Conservation (phyloP, 2,329 filamentous ascomycete genomes). For the Aspergillus sp. region DNA sequence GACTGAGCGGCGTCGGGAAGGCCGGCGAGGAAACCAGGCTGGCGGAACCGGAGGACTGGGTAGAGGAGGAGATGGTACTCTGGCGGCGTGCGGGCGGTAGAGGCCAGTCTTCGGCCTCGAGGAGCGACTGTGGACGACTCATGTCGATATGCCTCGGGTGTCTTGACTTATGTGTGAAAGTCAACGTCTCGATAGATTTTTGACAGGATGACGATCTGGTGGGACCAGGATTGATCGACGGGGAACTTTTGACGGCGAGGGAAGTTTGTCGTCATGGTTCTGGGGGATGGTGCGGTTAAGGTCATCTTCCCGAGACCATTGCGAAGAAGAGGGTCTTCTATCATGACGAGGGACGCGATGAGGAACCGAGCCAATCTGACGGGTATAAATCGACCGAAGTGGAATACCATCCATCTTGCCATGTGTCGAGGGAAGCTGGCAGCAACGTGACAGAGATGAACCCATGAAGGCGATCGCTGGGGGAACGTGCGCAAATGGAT, state of each 20-base stretch:
- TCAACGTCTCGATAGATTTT: neutral
- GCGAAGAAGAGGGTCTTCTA: conserved; percentile 4
- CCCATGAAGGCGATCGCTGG: conserved; percentile 7
- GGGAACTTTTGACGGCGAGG: conserved; percentile 7
- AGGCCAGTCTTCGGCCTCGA: conserved; percentile 30
- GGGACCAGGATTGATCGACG: conserved; percentile 18
- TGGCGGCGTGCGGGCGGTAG: conserved; percentile 21
- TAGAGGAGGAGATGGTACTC: conserved; percentile 25
- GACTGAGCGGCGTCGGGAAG: conserved; percentile 23
- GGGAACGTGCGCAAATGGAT: conserved; percentile 24
- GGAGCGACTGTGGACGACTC: conserved; percentile 11
- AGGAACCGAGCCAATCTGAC: neutral
- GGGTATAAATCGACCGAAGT: neutral
- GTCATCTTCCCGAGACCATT: conserved; percentile 8
- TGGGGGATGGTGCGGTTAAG: conserved; percentile 6
- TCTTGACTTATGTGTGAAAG: too few relatives aligned
- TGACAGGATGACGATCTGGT: conserved; percentile 17
- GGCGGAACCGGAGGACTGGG: conserved; percentile 26
- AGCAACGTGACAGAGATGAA: neutral
- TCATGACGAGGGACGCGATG: neutral
- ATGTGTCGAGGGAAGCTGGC: neutral
- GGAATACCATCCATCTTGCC: too few relatives aligned
- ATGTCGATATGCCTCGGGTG: conserved; percentile 6
- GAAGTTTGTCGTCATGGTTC: conserved; percentile 14
- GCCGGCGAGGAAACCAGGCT: conserved; percentile 25